phyloP scores from a whole-genome alignment of 495 filamentous ascomycete species.

The Tuber indicum region DNA sequence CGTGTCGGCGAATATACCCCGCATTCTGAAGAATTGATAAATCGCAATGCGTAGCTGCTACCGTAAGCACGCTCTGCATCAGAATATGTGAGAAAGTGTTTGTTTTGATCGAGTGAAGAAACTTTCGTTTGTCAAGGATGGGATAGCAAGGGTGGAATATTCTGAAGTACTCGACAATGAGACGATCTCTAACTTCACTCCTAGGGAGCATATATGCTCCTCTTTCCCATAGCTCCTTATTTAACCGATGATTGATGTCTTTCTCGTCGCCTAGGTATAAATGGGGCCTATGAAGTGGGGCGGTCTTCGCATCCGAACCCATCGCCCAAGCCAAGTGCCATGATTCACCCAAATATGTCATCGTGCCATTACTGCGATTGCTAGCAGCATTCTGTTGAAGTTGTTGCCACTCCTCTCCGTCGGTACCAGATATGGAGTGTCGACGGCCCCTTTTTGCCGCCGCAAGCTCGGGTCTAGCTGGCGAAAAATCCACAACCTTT shows the following conservation, averaged over 20 bases:
- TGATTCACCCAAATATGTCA: slow-evolving; percentile 27
- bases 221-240: slow-evolving; percentile 20
- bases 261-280: slow-evolving; percentile 13
- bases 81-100: slow-evolving; percentile 29
- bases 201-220: slow-evolving; percentile 23
- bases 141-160: slow-evolving; percentile 21
- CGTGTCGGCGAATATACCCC: slow-evolving; percentile 13
- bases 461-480: not conserved
- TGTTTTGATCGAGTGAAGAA: slow-evolving; percentile 14
- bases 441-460: not conserved
- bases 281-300: slow-evolving; percentile 17
- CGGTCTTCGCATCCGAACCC: not conserved
- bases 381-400: slow-evolving; percentile 15
- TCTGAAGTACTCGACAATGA: slow-evolving; percentile 22
- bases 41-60: slow-evolving; percentile 24
- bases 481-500: slow-evolving; percentile 1
- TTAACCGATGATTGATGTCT: slow-evolving; percentile 19
- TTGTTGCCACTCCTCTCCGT: slow-evolving; percentile 20
- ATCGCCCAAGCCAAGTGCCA: slow-evolving; percentile 28
- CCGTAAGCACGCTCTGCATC: slow-evolving; percentile 22
- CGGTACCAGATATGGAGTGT: slow-evolving; percentile 20
- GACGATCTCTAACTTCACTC: slow-evolving; percentile 17
- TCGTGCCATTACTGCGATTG: slow-evolving; percentile 14
- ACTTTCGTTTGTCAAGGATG: slow-evolving; percentile 14
- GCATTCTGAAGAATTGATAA: slow-evolving; percentile 20